Percentiles rank a stretch among this genome's conserved stretches.
phyloP scores from a whole-genome alignment of 2,329 filamentous ascomycete genomes.

The Ophiocordyceps polyrhachis-furcata region DNA sequence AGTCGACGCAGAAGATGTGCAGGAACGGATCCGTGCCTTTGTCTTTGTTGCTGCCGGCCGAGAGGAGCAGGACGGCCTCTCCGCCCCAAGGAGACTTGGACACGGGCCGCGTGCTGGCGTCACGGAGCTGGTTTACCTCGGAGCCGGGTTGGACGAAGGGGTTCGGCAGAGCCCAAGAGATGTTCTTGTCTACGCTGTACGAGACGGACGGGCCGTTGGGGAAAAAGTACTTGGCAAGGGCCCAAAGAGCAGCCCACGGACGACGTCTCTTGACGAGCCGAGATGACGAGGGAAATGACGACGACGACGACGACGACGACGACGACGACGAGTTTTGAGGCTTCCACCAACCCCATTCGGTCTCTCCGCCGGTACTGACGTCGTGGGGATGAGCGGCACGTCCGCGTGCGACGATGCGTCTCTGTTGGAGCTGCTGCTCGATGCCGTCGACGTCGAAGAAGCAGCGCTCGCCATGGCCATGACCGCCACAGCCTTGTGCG shows the following conservation, averaged over 20 bases:
- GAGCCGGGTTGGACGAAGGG: background rate
- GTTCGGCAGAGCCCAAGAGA: conserved; percentile 7
- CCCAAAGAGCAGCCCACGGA: background rate
- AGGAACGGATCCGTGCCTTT: conserved; percentile 4
- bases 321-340: conserved; percentile 1
- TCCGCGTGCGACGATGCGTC: conserved; percentile 6
- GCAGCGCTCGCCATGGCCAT: conserved; percentile 10
- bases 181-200: conserved; percentile 3
- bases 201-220: conserved; percentile 2
- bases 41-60: background rate
- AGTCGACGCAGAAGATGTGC: conserved; percentile 13
- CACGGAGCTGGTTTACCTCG: conserved; percentile 3
- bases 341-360: conserved; percentile 10
- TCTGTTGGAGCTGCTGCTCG: conserved; percentile 2
- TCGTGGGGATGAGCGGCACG: conserved; percentile 7
- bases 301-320: background rate
- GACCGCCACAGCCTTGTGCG: conserved; percentile 9
- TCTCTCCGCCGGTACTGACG: conserved; percentile 6
- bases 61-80: conserved; percentile 11
- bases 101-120: conserved; percentile 6
- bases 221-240: background rate
- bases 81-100: conserved; percentile 11
- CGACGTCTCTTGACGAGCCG: background rate
- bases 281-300: background rate
- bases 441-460: conserved; percentile 10